Percentiles rank a stretch among this genome's conserved stretches.
phyloP scores from a whole-genome alignment of 139 green algal species.

The Bryopsis sp. region DNA sequence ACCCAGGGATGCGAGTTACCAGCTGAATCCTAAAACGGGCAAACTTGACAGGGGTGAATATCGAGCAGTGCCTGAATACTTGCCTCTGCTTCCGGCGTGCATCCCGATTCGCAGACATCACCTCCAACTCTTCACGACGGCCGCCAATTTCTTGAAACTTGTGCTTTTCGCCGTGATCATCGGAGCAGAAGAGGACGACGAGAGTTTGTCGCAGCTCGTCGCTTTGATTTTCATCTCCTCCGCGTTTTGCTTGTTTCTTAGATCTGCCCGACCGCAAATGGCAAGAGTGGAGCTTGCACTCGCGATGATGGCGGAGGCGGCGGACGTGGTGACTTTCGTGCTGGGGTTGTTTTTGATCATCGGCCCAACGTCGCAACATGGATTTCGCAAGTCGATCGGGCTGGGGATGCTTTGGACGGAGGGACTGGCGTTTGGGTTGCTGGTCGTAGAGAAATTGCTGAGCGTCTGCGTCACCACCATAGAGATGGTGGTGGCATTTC shows the following conservation, averaged over 20 bases:
- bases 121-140: not conserved
- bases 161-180: not conserved
- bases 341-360: conserved; percentile 11
- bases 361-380: not conserved
- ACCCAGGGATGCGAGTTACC: no score
- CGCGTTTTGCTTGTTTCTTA: not conserved
- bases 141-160: not conserved
- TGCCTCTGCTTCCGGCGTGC: no score
- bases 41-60: no score
- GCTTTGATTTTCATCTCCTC: not conserved
- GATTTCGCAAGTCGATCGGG: no score
- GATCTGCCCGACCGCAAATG: not conserved
- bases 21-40: no score
- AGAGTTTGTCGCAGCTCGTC: not conserved
- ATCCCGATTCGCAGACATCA: not conserved
- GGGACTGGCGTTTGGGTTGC: no score
- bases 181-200: not conserved
- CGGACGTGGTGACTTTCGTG: not conserved
- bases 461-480: no score
- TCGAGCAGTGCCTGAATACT: no score
- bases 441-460: no score
- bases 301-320: not conserved
- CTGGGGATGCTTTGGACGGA: no score
- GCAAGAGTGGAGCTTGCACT: not conserved
- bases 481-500: no score